These are phyloP conservation scores for Sarocladium strictum DNA, from an alignment of 2,329 filamentous ascomycete species.

Conservation along the genomic window DNA sequence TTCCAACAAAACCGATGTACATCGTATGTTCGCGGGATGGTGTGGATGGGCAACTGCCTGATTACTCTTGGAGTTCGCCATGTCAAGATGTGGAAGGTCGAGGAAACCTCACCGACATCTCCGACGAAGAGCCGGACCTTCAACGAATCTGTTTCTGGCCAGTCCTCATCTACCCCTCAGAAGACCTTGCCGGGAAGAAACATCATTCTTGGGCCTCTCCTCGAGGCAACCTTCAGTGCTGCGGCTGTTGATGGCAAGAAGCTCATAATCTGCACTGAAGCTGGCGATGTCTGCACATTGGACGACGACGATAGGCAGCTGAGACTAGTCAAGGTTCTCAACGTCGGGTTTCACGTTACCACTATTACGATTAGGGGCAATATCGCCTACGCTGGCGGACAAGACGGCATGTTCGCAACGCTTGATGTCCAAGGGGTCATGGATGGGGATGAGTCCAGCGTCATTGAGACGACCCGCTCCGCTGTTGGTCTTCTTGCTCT, in stretches of 20 bases:
- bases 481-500: slow-evolving; percentile 55
- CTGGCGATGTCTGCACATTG: slow-evolving; percentile 82
- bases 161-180: slow-evolving; percentile 23
- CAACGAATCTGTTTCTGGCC: slow-evolving; percentile 28
- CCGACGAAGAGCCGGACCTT: slow-evolving; percentile 57
- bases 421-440: slow-evolving; percentile 46
- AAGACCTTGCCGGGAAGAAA: slow-evolving; percentile 81
- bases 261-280: slow-evolving; percentile 79
- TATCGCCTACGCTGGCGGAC: slow-evolving; percentile 63
- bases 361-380: slow-evolving; percentile 58
- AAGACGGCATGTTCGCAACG: slow-evolving; percentile 51
- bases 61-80: slow-evolving; percentile 87
- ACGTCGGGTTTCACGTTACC: slow-evolving; percentile 60
- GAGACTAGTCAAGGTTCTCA: slow-evolving; percentile 61
- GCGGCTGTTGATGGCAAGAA: slow-evolving; percentile 67
- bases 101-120: slow-evolving; percentile 55
- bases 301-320: slow-evolving; percentile 70
- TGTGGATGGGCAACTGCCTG: slow-evolving; percentile 80
- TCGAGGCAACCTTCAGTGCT: slow-evolving; percentile 80
- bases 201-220: slow-evolving; percentile 72
- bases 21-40: slow-evolving; percentile 75
- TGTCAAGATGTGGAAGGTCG: slow-evolving; percentile 87
- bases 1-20: slow-evolving; percentile 90
- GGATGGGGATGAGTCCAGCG: slow-evolving; percentile 29
- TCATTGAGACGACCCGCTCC: slow-evolving; percentile 32